Base-by-base conservation (phyloP, 2,329 filamentous ascomycete species). In the Clonostachys sp. region DNA sequence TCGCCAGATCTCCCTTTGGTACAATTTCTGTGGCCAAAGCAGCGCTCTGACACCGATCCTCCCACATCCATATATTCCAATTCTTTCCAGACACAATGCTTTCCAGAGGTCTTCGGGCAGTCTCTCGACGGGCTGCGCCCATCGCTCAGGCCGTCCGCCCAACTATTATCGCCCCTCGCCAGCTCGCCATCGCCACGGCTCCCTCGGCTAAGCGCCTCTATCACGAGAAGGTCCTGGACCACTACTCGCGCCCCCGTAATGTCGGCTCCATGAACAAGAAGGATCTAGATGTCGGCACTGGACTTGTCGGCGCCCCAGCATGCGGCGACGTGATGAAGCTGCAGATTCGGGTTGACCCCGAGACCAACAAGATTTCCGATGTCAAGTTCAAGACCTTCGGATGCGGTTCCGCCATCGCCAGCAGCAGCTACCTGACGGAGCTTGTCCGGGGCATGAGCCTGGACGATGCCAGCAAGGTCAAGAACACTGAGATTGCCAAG, bases 321-420 rank as follows among this genome's bases (percentile, higher is more conserved):
- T 95, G 89, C 63, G 89, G 89, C 68, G 90, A 95, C 67, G 89
- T 95, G 54, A 95, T 95, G 87, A 94, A 94, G 74, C 57, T 67
- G 7, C 64, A 72, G 62, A 95, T 94, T 70, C 86, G 89, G 50
- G 91, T 96, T 60, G 91, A 96, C 71, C 88, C 89, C 54, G 78
- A 86, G 58, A 89, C 84, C 61, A 89, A 94, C 67, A 92, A 84
- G 57, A 96, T 96, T 65, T 85, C 84, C 59, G 92, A 96, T 59
- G 91, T 95, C 65, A 94, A 95, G 72, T 96, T 96, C 82, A 96
- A 96, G 84, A 96, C 91, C 0, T 96, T 96, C 64, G 91, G 91
- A 45, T 96, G 91, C 66, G 91, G 91, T 47, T 91, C 86, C 33
- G 94, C 94, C 55, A 99, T 99, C 69, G 94, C 94, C 41, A 92